Base-by-base conservation (phyloP, 306 rosid genomes). In the Oxytropis ochrocephala region DNA sequence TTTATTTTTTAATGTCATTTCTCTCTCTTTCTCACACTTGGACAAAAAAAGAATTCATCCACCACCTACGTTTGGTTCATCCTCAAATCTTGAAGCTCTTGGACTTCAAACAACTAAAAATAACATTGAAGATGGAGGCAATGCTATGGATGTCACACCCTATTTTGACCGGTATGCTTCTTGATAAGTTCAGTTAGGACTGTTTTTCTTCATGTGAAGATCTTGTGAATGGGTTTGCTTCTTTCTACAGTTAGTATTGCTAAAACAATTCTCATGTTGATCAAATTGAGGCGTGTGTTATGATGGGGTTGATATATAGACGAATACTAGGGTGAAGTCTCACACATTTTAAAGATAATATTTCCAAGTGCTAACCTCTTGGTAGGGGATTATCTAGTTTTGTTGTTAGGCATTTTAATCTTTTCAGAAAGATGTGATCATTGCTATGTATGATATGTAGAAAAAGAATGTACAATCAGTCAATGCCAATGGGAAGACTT, bases 61-160 rank as follows among this genome's bases (percentile, higher is more conserved):
- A 8, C 99, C 99, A 1, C 99, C 97, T 35, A 89, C 99, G 59
- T 95, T 95, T 85, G 99, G 99, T 79, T 89, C 95, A 67, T 85
- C 96, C 38, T 87, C 97, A 44, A 89, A 85, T 80, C 92, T 86
- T 44, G 99, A 89, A 67, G 84, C 87, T 73, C 78, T 77, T 76
- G 72, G 91, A 49, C 81, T 84, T 80, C 93, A 84, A 79, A 75
- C 82, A 62, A 76, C 72, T 70, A 84, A 75, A 82, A 54, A 71
- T 59, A 71, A 55, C 63, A 75, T 67, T 69, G 95, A 87, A 61
- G 97, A 95, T 68, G 85, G 82, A 69, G 89, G 79, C 29, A 79
- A 85, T 85, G 85, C 84, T 73, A 80, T 84, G 85, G 84, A 78
- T 17, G 76, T 52, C 47, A 73, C 85, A 35, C 88, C 84, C 32